These are phyloP conservation scores for Torulaspora gathmanii DNA, from an alignment of 805 yeast species.

Conservation along the genomic window DNA sequence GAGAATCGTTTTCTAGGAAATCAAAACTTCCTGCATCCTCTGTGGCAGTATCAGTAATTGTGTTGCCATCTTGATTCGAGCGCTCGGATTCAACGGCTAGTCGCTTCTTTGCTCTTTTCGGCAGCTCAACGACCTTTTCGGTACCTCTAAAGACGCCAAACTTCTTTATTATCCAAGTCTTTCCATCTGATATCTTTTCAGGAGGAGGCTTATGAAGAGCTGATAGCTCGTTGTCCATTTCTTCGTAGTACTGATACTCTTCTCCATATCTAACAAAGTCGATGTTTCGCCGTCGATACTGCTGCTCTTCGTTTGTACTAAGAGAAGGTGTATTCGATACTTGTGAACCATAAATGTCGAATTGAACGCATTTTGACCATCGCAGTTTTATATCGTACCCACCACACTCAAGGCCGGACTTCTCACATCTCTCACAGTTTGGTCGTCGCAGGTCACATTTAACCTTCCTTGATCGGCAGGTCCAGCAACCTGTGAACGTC, in stretches of 20 bases:
- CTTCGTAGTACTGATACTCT: constrained; percentile 68
- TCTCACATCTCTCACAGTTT: constrained; percentile 62
- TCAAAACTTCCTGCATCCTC: constrained; percentile 1
- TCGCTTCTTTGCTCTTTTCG: constrained; percentile 3
- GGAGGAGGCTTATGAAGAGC: constrained; percentile 45
- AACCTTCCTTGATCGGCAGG: constrained; percentile 75
- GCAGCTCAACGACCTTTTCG: constrained; percentile 22
- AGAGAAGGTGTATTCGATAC: constrained; percentile 14
- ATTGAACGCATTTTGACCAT: constrained; percentile 59
- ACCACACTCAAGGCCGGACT: constrained; percentile 63
- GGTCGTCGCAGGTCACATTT: constrained; percentile 76
- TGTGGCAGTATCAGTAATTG: background rate
- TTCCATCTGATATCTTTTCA: constrained; percentile 38
- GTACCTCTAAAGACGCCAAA: constrained; percentile 72
- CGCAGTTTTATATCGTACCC: constrained; percentile 79
- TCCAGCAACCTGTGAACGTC: constrained; percentile 84
- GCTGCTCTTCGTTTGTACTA: constrained; percentile 40
- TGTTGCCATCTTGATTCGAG: background rate
- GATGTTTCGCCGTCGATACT: constrained; percentile 63
- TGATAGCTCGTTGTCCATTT: constrained; percentile 65
- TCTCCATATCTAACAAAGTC: constrained; percentile 71
- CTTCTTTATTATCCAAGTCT: constrained; percentile 63
- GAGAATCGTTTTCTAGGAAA: constrained; percentile 5
- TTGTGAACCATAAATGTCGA: constrained; percentile 43
- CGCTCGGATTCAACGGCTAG: background rate